Percentiles rank a stretch among this genome's conserved stretches.
phyloP scores from a whole-genome alignment of 2,329 filamentous ascomycete genomes.

The Sclerotinia nivalis region DNA sequence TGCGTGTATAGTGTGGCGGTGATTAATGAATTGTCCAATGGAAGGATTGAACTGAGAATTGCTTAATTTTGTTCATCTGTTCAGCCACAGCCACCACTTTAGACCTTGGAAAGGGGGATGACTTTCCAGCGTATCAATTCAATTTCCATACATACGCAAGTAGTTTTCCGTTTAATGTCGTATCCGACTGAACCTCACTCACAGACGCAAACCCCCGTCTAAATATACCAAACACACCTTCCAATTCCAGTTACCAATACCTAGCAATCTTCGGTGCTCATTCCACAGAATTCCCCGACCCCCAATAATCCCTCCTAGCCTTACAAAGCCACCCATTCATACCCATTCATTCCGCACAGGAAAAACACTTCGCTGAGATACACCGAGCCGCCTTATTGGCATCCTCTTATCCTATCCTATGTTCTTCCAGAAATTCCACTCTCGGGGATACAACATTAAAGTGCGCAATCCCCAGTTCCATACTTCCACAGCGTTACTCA shows the following conservation, averaged over 20 bases:
- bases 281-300: constrained; percentile 1
- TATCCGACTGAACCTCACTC: not conserved
- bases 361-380: not conserved
- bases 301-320: constrained; percentile 12
- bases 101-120: constrained; percentile 1
- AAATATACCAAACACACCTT: constrained; percentile 16
- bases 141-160: not conserved
- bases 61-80: not conserved
- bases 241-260: not conserved
- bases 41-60: not conserved
- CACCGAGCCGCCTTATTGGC: constrained; percentile 12
- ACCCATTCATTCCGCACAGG: constrained; percentile 5
- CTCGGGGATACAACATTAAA: constrained; percentile 1
- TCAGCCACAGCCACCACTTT: constrained; percentile 11
- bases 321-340: not conserved
- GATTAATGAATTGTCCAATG: not conserved
- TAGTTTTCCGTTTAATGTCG: constrained; percentile 6
- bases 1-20: constrained; percentile 5
- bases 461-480: constrained; percentile 1
- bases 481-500: not conserved
- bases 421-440: not conserved
- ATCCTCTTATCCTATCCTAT: constrained; percentile 9
- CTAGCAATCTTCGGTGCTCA: not conserved
- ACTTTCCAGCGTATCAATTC: not conserved
- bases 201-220: not conserved